Base-by-base conservation (phyloP, 1,284 basidiomycete genomes). In the Megacollybia platyphylla region DNA sequence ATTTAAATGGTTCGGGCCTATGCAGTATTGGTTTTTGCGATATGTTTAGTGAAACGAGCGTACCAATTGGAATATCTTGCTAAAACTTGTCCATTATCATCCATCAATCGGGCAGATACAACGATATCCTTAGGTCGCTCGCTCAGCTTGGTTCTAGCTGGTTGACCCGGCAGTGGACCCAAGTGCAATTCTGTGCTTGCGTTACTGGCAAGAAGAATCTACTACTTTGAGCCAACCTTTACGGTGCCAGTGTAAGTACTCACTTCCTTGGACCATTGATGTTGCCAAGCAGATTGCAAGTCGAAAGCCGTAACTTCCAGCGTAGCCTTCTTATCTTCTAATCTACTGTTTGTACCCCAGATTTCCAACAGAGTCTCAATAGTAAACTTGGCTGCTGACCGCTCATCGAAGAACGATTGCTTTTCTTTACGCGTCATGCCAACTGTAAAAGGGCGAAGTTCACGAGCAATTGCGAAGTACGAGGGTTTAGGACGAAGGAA, bases 1-100 rank as follows among this genome's bases (percentile, higher is more conserved):
- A 92, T 62, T 94, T 93, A 71, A 82, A 92, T 24, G 90, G 90
- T 58, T 91, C 86, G 8, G 86, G 86, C 87, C 86, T 89, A 50
- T 41, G 37, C 43, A 44, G 40, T 40, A 39, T 30, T 46, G 38
- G 41, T 44, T 39, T 46, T 49, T 41, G 46, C 40, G 42, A 20
- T 31, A 6, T 34, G 31, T 34, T 34, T 34, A 24, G 39, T 44
- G 26, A 43, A 20, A 37, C 44, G 29, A 41, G 49, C 67, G 42
- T 52, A 85, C 84, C 85, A 87, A 56, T 87, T 88, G 7, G 79
- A 73, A 61, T 80, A 84, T 47, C 90, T 71, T n/a, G 73, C 80
- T 26, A 92, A 61, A 31, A 91, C 76, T 4, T 53, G 54, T 5
- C 73, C 71, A 37, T 66, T 60, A 35, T 61, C 61, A 50, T 79